Evolutionary conservation across 2,329 filamentous ascomycete species (phyloP), one percentile per base, ranked within the genome.

Genomic region (Aspergillus caelatus): DNA sequence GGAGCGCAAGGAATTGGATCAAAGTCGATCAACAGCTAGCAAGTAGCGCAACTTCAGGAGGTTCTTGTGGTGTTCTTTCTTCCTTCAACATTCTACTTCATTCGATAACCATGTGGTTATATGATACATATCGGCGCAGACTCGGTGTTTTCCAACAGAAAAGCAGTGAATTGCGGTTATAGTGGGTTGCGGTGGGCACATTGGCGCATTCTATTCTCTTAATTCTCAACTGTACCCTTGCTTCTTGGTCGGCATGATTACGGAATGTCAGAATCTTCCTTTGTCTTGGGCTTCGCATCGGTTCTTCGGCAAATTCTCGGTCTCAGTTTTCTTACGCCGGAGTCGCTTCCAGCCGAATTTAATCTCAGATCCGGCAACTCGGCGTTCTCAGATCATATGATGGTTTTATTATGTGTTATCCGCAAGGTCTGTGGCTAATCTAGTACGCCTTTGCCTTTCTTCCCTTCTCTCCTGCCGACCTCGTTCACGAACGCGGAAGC

Each of bases 401-500:
- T n/a, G 28, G 9, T 32, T 32, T 32, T 52, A 3, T 34, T n/a
- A 52, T 52, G 28, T 32, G 48, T 52, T 34, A n/a, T 52, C 28
- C 16, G 48, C 26, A 23, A 28, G 28, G 8, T 52, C 28, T 52
- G 19, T 34, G 48, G 48, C 28, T 52, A 32, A 11, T 32, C 19
- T 52, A 52, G 28, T 12, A 19, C 16, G 48, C 48, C 28, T 45
- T 50, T 60, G 68, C 58, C 69, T 72, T 53, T 60, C 66, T 34
- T 75, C 70, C 59, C 73, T 71, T 61, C 70, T 86, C 65, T 89
- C 81, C 71, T 86, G 84, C 65, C 91, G 85, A 62, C 86, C 85
- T 48, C 88, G 81, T 86, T 87, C 68, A 83, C 88, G 64, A 32
- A 68, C 65, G 36, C 64, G 62, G 57, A 79, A 75, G 32, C 73